phyloP scores from a whole-genome alignment of 352 stramenopile species.

The Phytophthora pini region DNA sequence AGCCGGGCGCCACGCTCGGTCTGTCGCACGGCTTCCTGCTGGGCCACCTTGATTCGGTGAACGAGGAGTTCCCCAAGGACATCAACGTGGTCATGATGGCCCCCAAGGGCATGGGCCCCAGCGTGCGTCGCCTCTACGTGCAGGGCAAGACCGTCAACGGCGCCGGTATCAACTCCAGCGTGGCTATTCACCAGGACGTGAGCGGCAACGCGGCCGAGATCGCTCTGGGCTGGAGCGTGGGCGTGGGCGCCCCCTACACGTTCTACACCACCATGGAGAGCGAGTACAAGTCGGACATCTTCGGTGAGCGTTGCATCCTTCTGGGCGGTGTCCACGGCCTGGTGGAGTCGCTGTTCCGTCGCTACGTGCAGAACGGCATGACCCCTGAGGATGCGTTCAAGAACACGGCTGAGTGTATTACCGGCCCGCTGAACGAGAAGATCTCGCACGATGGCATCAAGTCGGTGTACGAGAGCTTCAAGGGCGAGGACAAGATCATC shows the following conservation, averaged over 20 bases:
- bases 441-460: slow-evolving; percentile 98
- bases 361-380: slow-evolving; percentile 96
- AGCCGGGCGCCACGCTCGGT: slow-evolving; percentile 95
- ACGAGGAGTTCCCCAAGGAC: slow-evolving; percentile 94
- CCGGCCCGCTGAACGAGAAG: slow-evolving; percentile 96
- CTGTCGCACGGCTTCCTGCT: slow-evolving; percentile 98
- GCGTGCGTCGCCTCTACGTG: slow-evolving; percentile 97
- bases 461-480: slow-evolving; percentile 95
- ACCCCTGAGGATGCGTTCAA: slow-evolving; percentile 96
- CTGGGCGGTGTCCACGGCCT: slow-evolving; percentile 97
- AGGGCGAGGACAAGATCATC: slow-evolving; percentile 92
- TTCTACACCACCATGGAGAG: slow-evolving; percentile 97
- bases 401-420: slow-evolving; percentile 97
- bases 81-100: slow-evolving; percentile 99
- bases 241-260: slow-evolving; percentile 96
- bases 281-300: slow-evolving; percentile 99
- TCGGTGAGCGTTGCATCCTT: slow-evolving; percentile 97
- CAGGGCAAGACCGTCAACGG: slow-evolving; percentile 98
- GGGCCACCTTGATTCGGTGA: slow-evolving; percentile 96
- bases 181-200: slow-evolving; percentile 96
- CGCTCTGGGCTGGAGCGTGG: slow-evolving; percentile 97
- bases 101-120: slow-evolving; percentile 98
- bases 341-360: slow-evolving; percentile 97
- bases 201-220: slow-evolving; percentile 94
- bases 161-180: slow-evolving; percentile 97